phyloP scores from a whole-genome alignment of 23 red algal genomes.

The Chondrus crispus region DNA sequence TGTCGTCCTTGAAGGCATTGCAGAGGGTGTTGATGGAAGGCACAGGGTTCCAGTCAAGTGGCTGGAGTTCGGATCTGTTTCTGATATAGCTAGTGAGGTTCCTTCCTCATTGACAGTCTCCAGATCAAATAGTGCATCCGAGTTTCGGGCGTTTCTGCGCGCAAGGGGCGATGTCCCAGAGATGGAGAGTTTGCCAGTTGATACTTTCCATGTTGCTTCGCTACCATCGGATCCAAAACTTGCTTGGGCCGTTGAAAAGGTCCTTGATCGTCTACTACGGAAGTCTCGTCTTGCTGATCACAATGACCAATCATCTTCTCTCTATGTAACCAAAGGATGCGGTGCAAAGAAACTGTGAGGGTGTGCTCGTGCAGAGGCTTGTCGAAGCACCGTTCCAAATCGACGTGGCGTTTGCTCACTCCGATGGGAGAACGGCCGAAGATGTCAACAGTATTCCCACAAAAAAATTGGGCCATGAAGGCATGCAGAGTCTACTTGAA shows the following conservation, averaged over 20 bases:
- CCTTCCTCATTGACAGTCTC: background rate
- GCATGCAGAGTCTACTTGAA: conserved; percentile 13
- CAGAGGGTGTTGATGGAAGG: conserved; percentile 35
- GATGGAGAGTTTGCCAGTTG: background rate
- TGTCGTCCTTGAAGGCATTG: conserved; percentile 18
- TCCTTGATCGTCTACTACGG: no score
- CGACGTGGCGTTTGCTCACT: conserved; percentile 53
- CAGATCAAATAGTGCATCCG: background rate
- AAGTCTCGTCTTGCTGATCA: no score
- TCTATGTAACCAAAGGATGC: no score
- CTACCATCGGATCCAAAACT: background rate
- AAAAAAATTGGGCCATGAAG: background rate
- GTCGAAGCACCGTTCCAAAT: conserved; percentile 68
- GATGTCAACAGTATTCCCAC: no score
- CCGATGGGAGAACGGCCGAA: background rate
- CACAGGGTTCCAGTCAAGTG: conserved; percentile 19
- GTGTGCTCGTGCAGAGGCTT: conserved; percentile 60
- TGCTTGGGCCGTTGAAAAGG: conserved; percentile 57
- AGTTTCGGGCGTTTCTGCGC: conserved; percentile 30
- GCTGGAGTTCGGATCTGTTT: background rate
- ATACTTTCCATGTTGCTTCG: conserved; percentile 26
- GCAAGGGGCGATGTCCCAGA: conserved; percentile 1
- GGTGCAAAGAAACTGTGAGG: background rate
- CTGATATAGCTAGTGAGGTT: background rate
- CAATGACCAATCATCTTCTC: no score